Conservation (phyloP, 1,284 basidiomycete genomes). For the Afroboletus lepidellus region DNA sequence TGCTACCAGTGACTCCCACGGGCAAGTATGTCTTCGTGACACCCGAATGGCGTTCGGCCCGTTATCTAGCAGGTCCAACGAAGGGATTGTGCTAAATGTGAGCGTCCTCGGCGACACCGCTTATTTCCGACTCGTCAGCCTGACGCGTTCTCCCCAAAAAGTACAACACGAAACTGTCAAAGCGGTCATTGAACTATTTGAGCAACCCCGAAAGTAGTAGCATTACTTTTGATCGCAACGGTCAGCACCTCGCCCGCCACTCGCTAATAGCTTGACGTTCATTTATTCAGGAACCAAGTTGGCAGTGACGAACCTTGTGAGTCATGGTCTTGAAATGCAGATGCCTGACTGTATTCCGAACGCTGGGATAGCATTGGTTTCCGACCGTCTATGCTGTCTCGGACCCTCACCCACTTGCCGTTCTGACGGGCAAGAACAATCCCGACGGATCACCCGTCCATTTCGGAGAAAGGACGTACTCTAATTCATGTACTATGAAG, state of each 20-base stretch:
- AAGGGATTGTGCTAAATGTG: conserved; percentile 58
- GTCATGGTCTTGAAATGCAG: conserved; percentile 18
- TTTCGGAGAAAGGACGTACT: conserved; percentile 52
- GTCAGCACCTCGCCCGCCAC: conserved; percentile 35
- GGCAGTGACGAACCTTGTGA: conserved; percentile 62
- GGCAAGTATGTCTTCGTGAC: conserved; percentile 66
- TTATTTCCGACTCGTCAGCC: conserved; percentile 10
- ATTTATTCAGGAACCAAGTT: conserved; percentile 53
- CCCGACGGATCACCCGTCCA: conserved; percentile 52
- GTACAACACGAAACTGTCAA: conserved; percentile 66
- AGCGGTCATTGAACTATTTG: conserved; percentile 38
- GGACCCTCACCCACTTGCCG: conserved; percentile 66
- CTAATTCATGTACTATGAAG: conserved; percentile 78
- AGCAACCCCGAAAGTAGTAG: conserved; percentile 66
- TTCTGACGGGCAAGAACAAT: conserved; percentile 54
- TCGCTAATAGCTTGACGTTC: conserved; percentile 3
- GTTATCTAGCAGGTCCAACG: conserved; percentile 37
- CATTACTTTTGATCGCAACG: conserved; percentile 61
- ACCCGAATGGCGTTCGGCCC: conserved; percentile 73
- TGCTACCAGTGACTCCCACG: conserved; percentile 56
- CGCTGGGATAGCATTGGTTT: conserved; percentile 49
- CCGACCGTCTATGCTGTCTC: conserved; percentile 68
- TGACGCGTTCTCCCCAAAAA: conserved; percentile 27
- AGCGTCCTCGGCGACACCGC: conserved; percentile 9
- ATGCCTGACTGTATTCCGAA: conserved; percentile 2